Evolutionary conservation across 139 green algal genomes (phyloP), one percentile per base, ranked within the genome.

Genomic region (Coccomyxa sp.): DNA sequence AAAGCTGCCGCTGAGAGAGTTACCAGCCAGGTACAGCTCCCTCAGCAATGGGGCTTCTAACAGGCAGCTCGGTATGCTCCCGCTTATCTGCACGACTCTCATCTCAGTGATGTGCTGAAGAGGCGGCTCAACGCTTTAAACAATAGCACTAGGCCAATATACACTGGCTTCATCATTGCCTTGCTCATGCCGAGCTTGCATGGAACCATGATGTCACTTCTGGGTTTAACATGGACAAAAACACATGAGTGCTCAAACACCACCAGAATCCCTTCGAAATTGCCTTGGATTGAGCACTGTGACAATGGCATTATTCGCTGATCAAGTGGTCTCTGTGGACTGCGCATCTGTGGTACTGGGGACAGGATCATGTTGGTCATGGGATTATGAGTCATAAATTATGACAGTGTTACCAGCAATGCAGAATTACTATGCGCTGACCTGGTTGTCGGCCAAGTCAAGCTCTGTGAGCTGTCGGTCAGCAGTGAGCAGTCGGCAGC

Each of bases 1-100:
- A 13, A 76, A 27, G 25, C 30, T 59, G 60, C 79, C 79, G 14
- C 59, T 60, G 12, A 82, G 60, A 14, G 25, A 27, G n/a, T 82
- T 82, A 13, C 13, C 13, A n/a, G 60, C 79, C 71, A 77, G 71
- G 78, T 71, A 82, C 16, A 82, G 59, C 58, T 71, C 78, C 63
- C 21, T 51, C 0, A 17, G 14, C 77, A 81, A 1, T 16, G 77
- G 31, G 7, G 77, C 75, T n/a, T 25, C 28, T 1, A 81, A 1
- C 30, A 63, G 18, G 32, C 77, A 81, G 30, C 13, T n/a, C 30
- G 77, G 77, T 16, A 81, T 17, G 14, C 31, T 30, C 16, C 66
- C 66, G 66, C 66, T 74, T 1, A 74, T 23, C 21, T 27, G 66
- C 21, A 30, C 23, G 21, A 30, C 21, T 10, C 21, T 4, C 66